These are phyloP conservation scores for Austroboletus festivus DNA, from an alignment of 768 basidiomycete species.

Conservation along the genomic window DNA sequence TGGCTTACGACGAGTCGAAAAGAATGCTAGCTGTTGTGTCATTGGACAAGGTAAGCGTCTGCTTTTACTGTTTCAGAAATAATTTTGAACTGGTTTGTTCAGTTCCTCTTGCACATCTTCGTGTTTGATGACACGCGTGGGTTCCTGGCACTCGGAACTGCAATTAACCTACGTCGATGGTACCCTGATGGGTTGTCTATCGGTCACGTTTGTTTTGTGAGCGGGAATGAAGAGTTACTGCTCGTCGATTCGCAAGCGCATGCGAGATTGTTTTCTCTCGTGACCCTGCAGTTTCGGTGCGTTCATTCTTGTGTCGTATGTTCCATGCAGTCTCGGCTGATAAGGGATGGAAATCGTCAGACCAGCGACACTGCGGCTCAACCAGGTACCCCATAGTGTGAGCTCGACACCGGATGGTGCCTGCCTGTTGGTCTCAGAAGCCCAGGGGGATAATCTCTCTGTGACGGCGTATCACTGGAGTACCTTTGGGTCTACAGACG, in stretches of 20 bases:
- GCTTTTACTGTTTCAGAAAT: not conserved
- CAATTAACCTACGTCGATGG: slow-evolving; percentile 42
- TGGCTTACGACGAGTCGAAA: not conserved
- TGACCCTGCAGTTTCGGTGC: not conserved
- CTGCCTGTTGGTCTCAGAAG: not conserved
- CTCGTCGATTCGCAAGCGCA: slow-evolving; percentile 36
- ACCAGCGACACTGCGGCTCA: not conserved
- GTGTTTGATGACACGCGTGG: slow-evolving; percentile 33
- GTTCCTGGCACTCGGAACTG: slow-evolving; percentile 36
- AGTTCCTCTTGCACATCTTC: slow-evolving; percentile 41
- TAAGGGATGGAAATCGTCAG: not conserved
- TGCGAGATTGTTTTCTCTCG: not conserved
- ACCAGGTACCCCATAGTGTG: not conserved
- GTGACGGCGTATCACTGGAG: slow-evolving; percentile 49
- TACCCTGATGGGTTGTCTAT: slow-evolving; percentile 33
- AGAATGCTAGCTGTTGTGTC: not conserved
- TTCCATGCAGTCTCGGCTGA: not conserved
- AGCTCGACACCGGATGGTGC: not conserved
- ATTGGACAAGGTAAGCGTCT: not conserved
- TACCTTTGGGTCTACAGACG: slow-evolving; percentile 48
- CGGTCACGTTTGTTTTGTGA: slow-evolving; percentile 38
- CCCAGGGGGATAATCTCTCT: not conserved
- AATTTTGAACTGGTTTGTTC: slow-evolving; percentile 12
- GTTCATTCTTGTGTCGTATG: not conserved
- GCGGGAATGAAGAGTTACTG: slow-evolving; percentile 35